A percentile compares a stretch with the other conserved stretches of the same genome.
phyloP scores from a whole-genome alignment of 352 stramenopile species.

The Phytopythium cucurbitacearum region DNA sequence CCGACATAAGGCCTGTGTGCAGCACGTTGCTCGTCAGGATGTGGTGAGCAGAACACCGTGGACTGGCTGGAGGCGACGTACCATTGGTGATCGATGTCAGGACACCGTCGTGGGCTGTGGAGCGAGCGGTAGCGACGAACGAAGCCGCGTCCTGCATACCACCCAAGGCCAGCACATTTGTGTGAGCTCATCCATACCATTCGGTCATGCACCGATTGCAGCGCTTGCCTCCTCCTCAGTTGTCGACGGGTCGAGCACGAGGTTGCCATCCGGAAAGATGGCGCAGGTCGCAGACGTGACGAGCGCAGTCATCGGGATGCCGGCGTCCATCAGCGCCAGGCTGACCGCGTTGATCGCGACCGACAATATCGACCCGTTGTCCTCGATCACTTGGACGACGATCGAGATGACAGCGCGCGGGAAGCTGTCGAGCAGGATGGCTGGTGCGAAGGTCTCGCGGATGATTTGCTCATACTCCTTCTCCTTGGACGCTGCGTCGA shows the following conservation, averaged over 20 bases:
- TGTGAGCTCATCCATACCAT: background rate
- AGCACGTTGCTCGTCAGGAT: background rate
- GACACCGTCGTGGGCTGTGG: constrained; percentile 62
- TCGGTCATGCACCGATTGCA: background rate
- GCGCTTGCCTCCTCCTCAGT: constrained; percentile 61
- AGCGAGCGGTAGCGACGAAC: constrained; percentile 59
- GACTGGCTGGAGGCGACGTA: constrained; percentile 7
- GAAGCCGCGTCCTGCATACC: constrained; percentile 42
- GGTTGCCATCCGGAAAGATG: constrained; percentile 50
- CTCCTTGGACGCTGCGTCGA: constrained; percentile 60
- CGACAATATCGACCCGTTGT: constrained; percentile 76
- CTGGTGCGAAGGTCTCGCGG: constrained; percentile 65
- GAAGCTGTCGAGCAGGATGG: constrained; percentile 67
- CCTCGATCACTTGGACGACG: constrained; percentile 81
- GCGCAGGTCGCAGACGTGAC: constrained; percentile 70
- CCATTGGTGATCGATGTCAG: constrained; percentile 74
- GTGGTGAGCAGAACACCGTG: constrained; percentile 1
- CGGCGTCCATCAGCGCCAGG: constrained; percentile 74
- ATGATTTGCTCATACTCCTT: constrained; percentile 86
- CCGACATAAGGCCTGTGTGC: constrained; percentile 48
- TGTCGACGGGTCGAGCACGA: constrained; percentile 67
- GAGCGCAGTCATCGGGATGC: constrained; percentile 67
- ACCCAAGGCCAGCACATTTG: background rate
- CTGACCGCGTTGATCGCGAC: constrained; percentile 78
- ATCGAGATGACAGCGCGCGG: constrained; percentile 83